Base-by-base conservation (phyloP, 2,329 filamentous ascomycete genomes). In the Leptographium lundbergii region DNA sequence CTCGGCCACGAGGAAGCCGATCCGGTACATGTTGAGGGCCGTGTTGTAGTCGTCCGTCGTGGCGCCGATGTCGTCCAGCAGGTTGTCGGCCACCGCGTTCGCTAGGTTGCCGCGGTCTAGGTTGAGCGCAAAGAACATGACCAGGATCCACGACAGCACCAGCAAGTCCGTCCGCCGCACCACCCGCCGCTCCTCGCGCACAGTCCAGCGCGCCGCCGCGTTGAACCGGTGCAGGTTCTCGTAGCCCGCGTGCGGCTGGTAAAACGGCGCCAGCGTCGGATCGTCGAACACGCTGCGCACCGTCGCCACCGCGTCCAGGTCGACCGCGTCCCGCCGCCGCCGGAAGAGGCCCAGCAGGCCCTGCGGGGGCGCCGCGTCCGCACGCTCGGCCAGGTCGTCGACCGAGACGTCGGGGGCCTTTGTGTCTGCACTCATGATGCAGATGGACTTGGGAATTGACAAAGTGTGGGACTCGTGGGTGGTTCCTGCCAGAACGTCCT, bases 171-270 rank as follows among this genome's bases (percentile, higher is more conserved):
- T 60, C 59, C 73, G 84, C 11, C 78, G 72, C 71, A 6, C 71
- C 68, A 60, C 48, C 3, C 54, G 4, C 4, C 29, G 34, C 55
- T 60, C 58, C 32, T 60, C 54, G 27, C 58, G 25, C 19, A 50
- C 39, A 22, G 77, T 74, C 80, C 80, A 83, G 32, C 75, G 69
- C 58, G 77, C 76, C 1, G 73, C 67, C 0, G 79, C 75, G 63
- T 83, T 80, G 66, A 78, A 83, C 53, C 77, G 72, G 68, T 82
- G 78, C 14, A 74, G 69, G 9, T 79, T 79, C 65, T 84, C 80
- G 62, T 81, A 82, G 9, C 14, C 58, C 1, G 19, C 11, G 27
- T 39, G 54, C 27, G 58, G 58, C 22, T 60, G 47, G 58, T 60
- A 60, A 6, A 27, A 54, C 10, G 54, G 54, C 1, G 58, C 58